Evolutionary conservation across 1,284 basidiomycete genomes (phyloP), one percentile per base, ranked within the genome.

Genomic region (Boletus semigastroideus): DNA sequence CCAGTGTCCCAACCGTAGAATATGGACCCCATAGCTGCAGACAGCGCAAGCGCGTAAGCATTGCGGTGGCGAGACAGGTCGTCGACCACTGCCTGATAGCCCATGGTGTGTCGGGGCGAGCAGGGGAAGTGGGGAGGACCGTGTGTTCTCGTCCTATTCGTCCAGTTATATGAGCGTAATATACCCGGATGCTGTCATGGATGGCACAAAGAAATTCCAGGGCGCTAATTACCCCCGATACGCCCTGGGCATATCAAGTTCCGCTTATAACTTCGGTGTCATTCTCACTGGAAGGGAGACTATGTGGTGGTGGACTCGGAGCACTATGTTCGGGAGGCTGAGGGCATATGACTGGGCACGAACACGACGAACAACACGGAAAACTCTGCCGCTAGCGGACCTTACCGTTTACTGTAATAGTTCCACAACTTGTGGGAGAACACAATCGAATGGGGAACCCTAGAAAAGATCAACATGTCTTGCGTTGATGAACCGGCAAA

Each of bases 1-100:
- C 78, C 78, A 13, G 69, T 74, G 38, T 67, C 58, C 63, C 62
- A 63, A 27, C 60, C 63, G 38, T 52, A 78, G 62, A 78, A 78
- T 25, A 79, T 70, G 39, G 75, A 76, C 1, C 77, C 78, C 71
- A 78, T 71, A 0, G 74, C 64, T 4, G 76, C 78, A 13, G 77
- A 75, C 14, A 70, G 46, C 8, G 78, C 70, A 28, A 79, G 67
- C 4, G 68, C 48, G 51, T 79, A 80, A 5, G 78, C 75, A 66
- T 78, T 77, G 45, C 74, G 70, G 56, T 74, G 70, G 41, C 60
- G 66, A 16, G 55, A 59, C 20, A 72, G 30, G 19, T 68, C 58
- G 5, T 61, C 51, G 17, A 74, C 51, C 31, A 57, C 56, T 2
- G 53, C 46, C 47, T 49, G 63, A 55, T 66, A 50, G 30, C 60